A percentile compares a stretch with the other conserved stretches of the same genome.
These are phyloP conservation scores for bread wheat (Triticum aestivum) DNA, from an alignment of 176 grass and related monocot genomes.

Conservation along the genomic window IWGSC_CS_RefSeq_v2.1 NC_057814.1:515027913-515028412, in stretches of 20 bases:
- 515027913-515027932: neutral
- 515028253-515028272: neutral
- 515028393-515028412: neutral
- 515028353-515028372: neutral
- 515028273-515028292: neutral
- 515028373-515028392: neutral
- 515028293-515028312: neutral
- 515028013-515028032: neutral
- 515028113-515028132: neutral
- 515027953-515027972: neutral
- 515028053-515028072: neutral
- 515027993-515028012: neutral
- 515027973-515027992: too few species aligned
- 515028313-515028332: neutral
- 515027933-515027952: neutral
- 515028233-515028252: neutral
- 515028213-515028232: neutral
- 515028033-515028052: neutral
- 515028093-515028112: neutral
- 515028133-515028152: neutral
- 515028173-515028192: constrained; percentile 8
- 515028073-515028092: neutral
- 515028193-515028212: neutral
- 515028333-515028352: neutral
- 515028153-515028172: neutral